These are phyloP conservation scores for Thalassiosira hispida DNA, from an alignment of 352 stramenopile species.

Conservation along the genomic window DNA sequence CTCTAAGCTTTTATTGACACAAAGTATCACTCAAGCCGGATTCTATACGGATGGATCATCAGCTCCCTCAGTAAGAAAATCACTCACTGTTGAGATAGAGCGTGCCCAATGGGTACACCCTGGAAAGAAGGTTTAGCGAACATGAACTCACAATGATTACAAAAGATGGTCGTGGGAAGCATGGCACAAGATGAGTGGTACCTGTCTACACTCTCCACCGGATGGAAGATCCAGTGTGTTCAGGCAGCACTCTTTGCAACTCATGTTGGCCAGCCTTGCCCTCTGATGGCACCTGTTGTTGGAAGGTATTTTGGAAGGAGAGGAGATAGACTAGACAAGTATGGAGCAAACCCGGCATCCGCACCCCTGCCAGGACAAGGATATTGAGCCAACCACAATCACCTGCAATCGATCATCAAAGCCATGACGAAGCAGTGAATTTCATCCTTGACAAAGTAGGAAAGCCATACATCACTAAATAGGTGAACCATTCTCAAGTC, in stretches of 20 bases:
- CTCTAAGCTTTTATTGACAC: slow-evolving; percentile 4
- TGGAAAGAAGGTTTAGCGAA: not conserved
- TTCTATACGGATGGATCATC: not conserved
- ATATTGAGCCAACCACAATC: slow-evolving; percentile 4
- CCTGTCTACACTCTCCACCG: slow-evolving; percentile 15
- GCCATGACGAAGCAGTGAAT: slow-evolving; percentile 16
- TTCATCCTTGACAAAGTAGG: not conserved
- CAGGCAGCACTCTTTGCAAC: slow-evolving; percentile 1
- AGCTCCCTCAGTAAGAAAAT: not conserved
- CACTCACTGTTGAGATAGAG: not conserved
- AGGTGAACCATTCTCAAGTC: not conserved
- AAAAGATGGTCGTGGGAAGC: slow-evolving; percentile 17
- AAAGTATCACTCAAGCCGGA: not conserved
- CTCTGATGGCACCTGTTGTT: slow-evolving; percentile 4
- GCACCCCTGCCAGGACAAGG: slow-evolving; percentile 22
- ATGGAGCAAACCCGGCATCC: slow-evolving; percentile 30
- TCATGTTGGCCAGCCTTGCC: slow-evolving; percentile 30
- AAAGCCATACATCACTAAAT: not conserved
- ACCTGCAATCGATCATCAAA: slow-evolving; percentile 6
- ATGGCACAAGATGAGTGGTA: not conserved
- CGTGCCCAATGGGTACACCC: not conserved
- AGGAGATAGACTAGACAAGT: slow-evolving; percentile 14
- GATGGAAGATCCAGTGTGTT: slow-evolving; percentile 11
- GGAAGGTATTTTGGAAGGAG: slow-evolving; percentile 31
- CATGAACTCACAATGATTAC: not conserved